Evolutionary conservation across 2,329 filamentous ascomycete species (phyloP).

Genomic region (Alternaria triticina): DNA sequence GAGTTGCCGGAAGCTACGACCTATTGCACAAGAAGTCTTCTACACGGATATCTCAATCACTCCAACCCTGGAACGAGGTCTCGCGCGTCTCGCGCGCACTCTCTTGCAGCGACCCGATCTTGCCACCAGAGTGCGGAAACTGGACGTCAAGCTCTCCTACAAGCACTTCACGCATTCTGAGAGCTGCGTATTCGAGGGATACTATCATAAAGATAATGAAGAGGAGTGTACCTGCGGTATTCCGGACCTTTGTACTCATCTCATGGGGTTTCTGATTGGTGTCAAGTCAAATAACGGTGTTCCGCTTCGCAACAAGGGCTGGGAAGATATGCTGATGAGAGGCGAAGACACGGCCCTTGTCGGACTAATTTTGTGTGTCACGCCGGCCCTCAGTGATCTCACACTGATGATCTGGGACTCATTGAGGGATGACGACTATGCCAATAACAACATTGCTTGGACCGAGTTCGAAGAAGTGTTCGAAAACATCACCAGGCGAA

Average conservation of each 20-base stretch:
- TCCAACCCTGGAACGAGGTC: background rate
- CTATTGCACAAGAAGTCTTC: background rate
- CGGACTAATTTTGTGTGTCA: background rate
- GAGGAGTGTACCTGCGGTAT: background rate
- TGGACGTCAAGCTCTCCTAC: background rate
- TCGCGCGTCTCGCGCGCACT: background rate
- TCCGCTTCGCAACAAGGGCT: background rate
- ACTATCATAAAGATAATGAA: background rate
- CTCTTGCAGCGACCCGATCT: background rate
- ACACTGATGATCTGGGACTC: background rate
- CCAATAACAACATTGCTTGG: background rate
- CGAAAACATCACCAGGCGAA: background rate
- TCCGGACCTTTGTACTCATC: background rate
- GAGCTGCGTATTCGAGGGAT: background rate
- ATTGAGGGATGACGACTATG: too few species aligned
- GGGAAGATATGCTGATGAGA: background rate
- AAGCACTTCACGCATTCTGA: accelerated
- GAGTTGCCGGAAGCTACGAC: background rate
- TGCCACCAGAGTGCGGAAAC: background rate
- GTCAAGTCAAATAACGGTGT: background rate
- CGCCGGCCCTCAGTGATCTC: background rate
- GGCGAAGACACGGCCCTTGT: background rate
- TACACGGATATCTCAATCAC: background rate
- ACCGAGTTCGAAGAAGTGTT: background rate
- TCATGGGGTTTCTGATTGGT: background rate